These are phyloP conservation scores for Phialophora verrucosa DNA, from an alignment of 2,329 filamentous ascomycete genomes.

Conservation along the genomic window DNA sequence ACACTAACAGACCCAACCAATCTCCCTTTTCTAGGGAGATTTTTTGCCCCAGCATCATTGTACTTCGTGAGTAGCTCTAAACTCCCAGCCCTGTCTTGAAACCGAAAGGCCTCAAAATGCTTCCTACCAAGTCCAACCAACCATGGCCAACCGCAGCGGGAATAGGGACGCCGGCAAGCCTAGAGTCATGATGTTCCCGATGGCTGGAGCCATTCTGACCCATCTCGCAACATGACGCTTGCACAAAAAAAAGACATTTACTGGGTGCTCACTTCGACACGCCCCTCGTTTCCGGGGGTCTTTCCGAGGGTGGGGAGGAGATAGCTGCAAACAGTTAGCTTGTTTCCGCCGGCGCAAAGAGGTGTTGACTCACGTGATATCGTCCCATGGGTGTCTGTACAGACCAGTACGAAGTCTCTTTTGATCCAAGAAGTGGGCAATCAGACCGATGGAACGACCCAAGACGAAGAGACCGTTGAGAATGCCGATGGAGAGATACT, in stretches of 20 bases:
- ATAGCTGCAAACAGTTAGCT: neutral
- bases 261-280: conserved; percentile 74
- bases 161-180: neutral
- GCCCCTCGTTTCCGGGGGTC: conserved; percentile 76
- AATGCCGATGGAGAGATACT: conserved; percentile 99
- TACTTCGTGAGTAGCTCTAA: conserved; percentile 20
- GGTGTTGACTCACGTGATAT: conserved; percentile 68
- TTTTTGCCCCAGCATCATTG: conserved; percentile 18
- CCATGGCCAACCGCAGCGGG: neutral
- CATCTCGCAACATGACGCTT: conserved; percentile 1
- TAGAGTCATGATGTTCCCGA: neutral
- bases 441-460: conserved; percentile 95
- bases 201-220: conserved; percentile 2
- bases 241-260: conserved; percentile 3
- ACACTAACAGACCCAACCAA: conserved; percentile 11
- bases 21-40: neutral
- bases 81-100: conserved; percentile 15
- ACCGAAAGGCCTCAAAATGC: conserved; percentile 11
- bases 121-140: conserved; percentile 8
- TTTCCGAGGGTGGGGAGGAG: conserved; percentile 80
- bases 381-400: conserved; percentile 99
- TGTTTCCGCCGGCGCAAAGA: neutral
- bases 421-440: conserved; percentile 99
- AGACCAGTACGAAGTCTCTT: conserved; percentile 98
- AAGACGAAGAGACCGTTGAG: conserved; percentile 99